Evolutionary conservation across 1,284 basidiomycete species (phyloP).

Genomic region (Macrocystidia cucumis): DNA sequence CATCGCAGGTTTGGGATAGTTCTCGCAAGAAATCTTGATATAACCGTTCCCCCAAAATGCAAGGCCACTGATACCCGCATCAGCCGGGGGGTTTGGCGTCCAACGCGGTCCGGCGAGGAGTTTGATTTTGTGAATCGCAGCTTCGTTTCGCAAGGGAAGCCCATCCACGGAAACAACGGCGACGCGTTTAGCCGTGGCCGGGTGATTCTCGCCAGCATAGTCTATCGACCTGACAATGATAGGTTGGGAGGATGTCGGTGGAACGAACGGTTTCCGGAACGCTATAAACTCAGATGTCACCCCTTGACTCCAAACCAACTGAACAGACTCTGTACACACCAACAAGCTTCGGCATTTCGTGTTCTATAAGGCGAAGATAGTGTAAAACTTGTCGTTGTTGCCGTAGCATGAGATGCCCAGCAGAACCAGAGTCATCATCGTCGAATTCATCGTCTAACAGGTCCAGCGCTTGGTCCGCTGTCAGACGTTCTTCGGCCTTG

Average conservation of each 20-base stretch:
- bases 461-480: constrained; percentile 27
- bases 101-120: constrained; percentile 79
- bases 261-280: constrained; percentile 68
- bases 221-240: constrained; percentile 69
- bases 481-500: constrained; percentile 28
- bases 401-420: constrained; percentile 61
- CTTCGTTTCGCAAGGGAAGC: constrained; percentile 53
- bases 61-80: constrained; percentile 46
- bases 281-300: constrained; percentile 32
- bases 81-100: constrained; percentile 64
- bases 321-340: constrained; percentile 41
- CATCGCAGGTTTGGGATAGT: constrained; percentile 70
- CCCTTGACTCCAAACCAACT: neutral
- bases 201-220: constrained; percentile 71
- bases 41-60: constrained; percentile 59
- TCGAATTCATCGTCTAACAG: constrained; percentile 33
- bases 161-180: constrained; percentile 67
- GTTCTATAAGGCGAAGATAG: constrained; percentile 76
- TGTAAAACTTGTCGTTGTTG: constrained; percentile 65
- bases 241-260: constrained; percentile 49
- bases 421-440: constrained; percentile 56
- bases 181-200: constrained; percentile 60
- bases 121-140: constrained; percentile 72
- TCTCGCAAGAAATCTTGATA: constrained; percentile 82
- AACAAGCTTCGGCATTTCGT: constrained; percentile 76